Evolutionary conservation across 352 stramenopile species (phyloP).

Genomic region (Phytophthora pisi): DNA sequence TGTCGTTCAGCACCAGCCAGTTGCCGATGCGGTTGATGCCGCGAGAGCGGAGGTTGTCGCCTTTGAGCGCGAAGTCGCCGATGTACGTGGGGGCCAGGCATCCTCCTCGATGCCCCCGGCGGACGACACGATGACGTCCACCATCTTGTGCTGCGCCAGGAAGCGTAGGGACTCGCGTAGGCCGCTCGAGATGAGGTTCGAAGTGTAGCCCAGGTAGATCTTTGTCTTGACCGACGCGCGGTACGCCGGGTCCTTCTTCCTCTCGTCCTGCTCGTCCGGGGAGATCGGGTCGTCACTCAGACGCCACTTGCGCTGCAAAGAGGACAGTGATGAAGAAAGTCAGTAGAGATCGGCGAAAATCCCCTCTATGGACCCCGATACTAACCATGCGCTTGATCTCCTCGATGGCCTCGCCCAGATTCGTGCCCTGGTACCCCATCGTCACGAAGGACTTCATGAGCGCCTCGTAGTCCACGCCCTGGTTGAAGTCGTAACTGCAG

Average conservation of each 20-base stretch:
- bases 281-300: slow-evolving; percentile 94
- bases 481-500: slow-evolving; percentile 90
- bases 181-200: slow-evolving; percentile 99
- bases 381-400: slow-evolving; percentile 97
- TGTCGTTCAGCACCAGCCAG: slow-evolving; percentile 99
- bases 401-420: slow-evolving; percentile 96
- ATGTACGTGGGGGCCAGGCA: slow-evolving; percentile 98
- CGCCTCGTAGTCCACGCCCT: slow-evolving; percentile 86
- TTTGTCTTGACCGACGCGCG: slow-evolving; percentile 92
- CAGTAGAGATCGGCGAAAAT: background rate
- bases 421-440: slow-evolving; percentile 97
- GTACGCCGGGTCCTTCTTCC: slow-evolving; percentile 76
- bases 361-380: background rate
- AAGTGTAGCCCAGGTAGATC: slow-evolving; percentile 99
- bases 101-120: slow-evolving; percentile 96
- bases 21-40: slow-evolving; percentile 99
- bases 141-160: slow-evolving; percentile 98
- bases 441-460: slow-evolving; percentile 83
- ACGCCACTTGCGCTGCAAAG: slow-evolving; percentile 88
- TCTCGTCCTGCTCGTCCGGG: slow-evolving; percentile 93
- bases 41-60: slow-evolving; percentile 92
- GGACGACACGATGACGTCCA: slow-evolving; percentile 97
- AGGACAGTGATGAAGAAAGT: background rate
- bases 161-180: slow-evolving; percentile 98
- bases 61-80: slow-evolving; percentile 97